Evolutionary conservation across 768 basidiomycete species (phyloP).

Genomic region (Collybia sordida): DNA sequence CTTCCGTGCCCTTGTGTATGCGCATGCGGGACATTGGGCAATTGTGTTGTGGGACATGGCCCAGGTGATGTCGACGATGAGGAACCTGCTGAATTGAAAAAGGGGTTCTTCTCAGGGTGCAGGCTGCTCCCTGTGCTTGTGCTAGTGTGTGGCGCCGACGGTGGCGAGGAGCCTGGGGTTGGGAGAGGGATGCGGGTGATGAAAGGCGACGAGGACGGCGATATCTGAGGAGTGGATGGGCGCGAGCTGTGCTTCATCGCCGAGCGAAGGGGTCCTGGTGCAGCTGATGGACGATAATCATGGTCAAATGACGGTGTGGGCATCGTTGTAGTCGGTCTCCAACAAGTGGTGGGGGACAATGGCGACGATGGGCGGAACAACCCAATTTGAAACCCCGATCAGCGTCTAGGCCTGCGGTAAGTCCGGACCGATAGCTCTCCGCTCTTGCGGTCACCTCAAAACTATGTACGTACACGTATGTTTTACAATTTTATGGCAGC

Average conservation of each 20-base stretch:
- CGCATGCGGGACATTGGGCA: not conserved
- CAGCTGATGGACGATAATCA: no score
- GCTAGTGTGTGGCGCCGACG: not conserved
- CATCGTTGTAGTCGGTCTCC: no score
- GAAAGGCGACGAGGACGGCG: not conserved
- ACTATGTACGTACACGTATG: no score
- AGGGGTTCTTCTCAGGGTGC: not conserved
- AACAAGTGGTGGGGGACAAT: no score
- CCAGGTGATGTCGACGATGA: not conserved
- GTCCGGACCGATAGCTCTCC: no score
- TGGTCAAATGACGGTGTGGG: no score
- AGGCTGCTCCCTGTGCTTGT: not conserved
- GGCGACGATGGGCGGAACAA: no score
- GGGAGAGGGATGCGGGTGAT: not conserved
- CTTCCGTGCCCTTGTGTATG: not conserved
- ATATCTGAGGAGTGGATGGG: not conserved
- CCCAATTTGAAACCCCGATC: no score
- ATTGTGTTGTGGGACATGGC: not conserved
- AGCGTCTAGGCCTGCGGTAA: no score
- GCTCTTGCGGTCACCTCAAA: no score
- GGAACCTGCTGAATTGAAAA: not conserved
- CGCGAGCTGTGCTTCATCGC: slow-evolving; percentile 1
- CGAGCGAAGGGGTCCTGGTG: not conserved
- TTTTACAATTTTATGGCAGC: no score
- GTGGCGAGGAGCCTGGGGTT: not conserved